Base-by-base conservation (phyloP, 2,329 filamentous ascomycete genomes). In the Aspergillus novoparasiticus region DNA sequence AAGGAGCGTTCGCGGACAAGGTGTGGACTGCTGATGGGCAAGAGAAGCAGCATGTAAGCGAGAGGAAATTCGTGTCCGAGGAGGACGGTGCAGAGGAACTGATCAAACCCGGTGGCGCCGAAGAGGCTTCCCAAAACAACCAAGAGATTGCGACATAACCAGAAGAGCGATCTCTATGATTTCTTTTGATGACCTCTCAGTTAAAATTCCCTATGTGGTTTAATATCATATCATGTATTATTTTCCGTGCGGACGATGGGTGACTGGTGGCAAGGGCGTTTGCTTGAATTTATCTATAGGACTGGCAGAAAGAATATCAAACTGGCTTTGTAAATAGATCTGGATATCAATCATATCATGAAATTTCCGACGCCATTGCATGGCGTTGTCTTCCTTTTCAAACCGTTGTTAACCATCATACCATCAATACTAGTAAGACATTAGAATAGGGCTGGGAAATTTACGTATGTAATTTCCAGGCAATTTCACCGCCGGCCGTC, bases 1-100 rank as follows among this genome's bases (percentile, higher is more conserved):
- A 92, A 70, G 93, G 91, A 57, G 87, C 86, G 16, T 94, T 93
- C 79, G 87, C 89, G 65, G 92, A 96, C 77, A 97, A 96, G 81
- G 92, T 96, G 32, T 98, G 94, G 94, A 93, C 89, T 21, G 86
- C 92, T 3, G 86, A 85, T 41, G 45, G 45, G 12, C 67, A 65
- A 58, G 71, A 78, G 32, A 86, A 84, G 69, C 82, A 86, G 62
- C 92, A 96, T 76, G 89, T 96, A 57, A 96, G 93, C 73, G 92
- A 97, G 78, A 86, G 94, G 71, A 94, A 92, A 75, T 97, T 97
- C 80, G 88, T 94, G 57, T 71, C 69, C 0, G 88, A 92, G 62
- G 89, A 92, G 55, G 82, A 84, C 6, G 80, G 68, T 21, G 81
- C 83, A 32, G 89, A 92, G 75, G 92, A 96, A 79, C 80, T 92